Base-by-base conservation (phyloP, 2,329 filamentous ascomycete species). In the Westerdykella aurantiaca region DNA sequence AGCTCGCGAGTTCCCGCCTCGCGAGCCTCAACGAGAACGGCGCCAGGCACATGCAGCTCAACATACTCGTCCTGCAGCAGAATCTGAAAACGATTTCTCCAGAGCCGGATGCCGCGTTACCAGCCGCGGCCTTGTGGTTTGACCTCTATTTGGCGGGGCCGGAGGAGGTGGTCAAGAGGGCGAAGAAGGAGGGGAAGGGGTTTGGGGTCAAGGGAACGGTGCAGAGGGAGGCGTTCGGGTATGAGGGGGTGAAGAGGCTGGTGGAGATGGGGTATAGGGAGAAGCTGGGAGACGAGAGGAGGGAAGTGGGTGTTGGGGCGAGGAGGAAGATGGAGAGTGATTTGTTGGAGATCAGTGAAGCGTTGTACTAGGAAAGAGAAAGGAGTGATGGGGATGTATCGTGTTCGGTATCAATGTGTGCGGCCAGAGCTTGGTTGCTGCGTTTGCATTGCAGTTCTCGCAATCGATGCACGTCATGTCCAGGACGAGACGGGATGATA, bases 21-120 rank as follows among this genome's bases (percentile, higher is more conserved):
- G 81, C 82, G 39, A 82, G 85, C 6, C 91, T 98, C 82, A 96
- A 98, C 65, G 72, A 71, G 31, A 80, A 85, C 56, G 93, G 93
- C 34, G 87, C 84, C 47, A 81, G 83, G n/a, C 80, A 89, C 31
- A 89, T 98, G 80, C 85, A 89, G 64, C 80, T 97, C 58, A 95
- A 98, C 64, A 88, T 96, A 39, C 77, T 96, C 18, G 93, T 98
- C 34, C 74, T 98, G 41, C 91, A 97, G 69, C 93, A 98, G 64
- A 96, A 95, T 58, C 80, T 98, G 43, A 95, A 95, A 72, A 95
- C 95, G 53, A 83, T 98, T 42, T 29, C 25, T 2, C 25, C 25
- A 4, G 88, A 93, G 66, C 75, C 79, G 2, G 78, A 78, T 7
- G 83, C 86, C 3, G 76, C 79, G 44, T 72, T 91, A 22, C 73